Evolutionary conservation across 805 yeast species (phyloP).

Genomic region (Isabelozyma pseudorhagii): DNA sequence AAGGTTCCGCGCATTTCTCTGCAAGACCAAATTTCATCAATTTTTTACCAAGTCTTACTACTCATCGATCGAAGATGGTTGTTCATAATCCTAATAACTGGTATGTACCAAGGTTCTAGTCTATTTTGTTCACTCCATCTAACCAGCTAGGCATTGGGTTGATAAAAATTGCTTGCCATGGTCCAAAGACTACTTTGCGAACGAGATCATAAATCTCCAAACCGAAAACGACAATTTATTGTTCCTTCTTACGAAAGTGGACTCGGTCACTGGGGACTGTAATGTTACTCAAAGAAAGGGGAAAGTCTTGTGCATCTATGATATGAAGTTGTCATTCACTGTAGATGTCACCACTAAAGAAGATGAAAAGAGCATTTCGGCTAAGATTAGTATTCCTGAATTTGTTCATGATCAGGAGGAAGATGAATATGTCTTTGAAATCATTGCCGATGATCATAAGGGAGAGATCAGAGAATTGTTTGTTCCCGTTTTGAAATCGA

Average conservation of each 20-base stretch:
- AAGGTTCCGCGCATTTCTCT: too few species aligned
- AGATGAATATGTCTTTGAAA: conserved; percentile 55
- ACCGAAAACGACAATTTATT: conserved; percentile 21
- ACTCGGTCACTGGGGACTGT: conserved; percentile 62
- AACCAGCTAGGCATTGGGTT: conserved; percentile 58
- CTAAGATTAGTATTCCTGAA: conserved; percentile 55
- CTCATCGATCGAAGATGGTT: conserved; percentile 40
- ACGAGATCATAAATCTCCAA: conserved; percentile 29
- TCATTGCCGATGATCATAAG: conserved; percentile 35
- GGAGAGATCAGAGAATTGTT: conserved; percentile 46
- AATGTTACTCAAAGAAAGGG: conserved; percentile 85
- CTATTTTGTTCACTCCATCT: not conserved
- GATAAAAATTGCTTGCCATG: conserved; percentile 66
- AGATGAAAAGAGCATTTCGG: conserved; percentile 34
- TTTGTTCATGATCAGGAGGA: conserved; percentile 76
- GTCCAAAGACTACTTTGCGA: conserved; percentile 51
- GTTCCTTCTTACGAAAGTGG: conserved; percentile 36
- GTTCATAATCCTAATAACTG: conserved; percentile 73
- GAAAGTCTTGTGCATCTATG: conserved; percentile 72
- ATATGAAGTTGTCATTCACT: conserved; percentile 51
- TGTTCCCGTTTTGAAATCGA: conserved; percentile 48
- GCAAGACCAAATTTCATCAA: too few species aligned
- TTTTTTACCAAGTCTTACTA: too few species aligned
- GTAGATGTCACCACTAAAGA: conserved; percentile 38
- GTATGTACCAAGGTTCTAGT: conserved; percentile 27